Evolutionary conservation across 225 moss, liverwort and hornwort species (phyloP).

Genomic region (Straminergon stramineum): DNA sequence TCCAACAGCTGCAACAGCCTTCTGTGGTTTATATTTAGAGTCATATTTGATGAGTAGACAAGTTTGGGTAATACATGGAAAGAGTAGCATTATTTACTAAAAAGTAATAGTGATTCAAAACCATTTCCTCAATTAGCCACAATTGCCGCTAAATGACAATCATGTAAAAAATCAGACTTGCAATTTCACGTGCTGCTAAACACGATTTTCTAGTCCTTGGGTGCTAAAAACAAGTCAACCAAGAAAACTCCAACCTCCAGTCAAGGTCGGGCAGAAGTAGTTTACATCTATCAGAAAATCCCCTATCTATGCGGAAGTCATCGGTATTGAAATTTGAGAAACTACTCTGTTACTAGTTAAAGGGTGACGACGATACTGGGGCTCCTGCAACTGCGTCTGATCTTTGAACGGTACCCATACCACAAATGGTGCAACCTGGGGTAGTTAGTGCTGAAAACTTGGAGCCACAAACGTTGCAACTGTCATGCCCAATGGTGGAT

Average conservation of each 20-base stretch:
- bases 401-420: conserved; percentile 94
- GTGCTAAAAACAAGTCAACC: background rate
- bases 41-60: background rate
- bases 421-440: conserved; percentile 91
- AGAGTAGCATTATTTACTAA: conserved; percentile 5
- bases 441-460: conserved; percentile 92
- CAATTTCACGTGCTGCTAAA: background rate
- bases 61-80: background rate
- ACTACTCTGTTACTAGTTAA: conserved; percentile 26
- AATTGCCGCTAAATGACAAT: conserved; percentile 7
- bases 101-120: background rate
- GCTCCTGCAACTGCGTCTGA: conserved; percentile 85
- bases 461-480: conserved; percentile 79
- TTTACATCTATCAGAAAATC: background rate
- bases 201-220: background rate
- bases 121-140: conserved; percentile 12
- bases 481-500: conserved; percentile 92
- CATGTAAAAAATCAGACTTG: conserved; percentile 15
- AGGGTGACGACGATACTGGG: conserved; percentile 61
- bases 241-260: conserved; percentile 1
- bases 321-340: background rate
- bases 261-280: background rate
- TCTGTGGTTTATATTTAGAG: background rate
- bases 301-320: background rate
- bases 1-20: background rate